Percentiles rank a stretch among this genome's conserved stretches.
phyloP scores from a whole-genome alignment of 2,329 filamentous ascomycete genomes.

The Boeremia exigua region DNA sequence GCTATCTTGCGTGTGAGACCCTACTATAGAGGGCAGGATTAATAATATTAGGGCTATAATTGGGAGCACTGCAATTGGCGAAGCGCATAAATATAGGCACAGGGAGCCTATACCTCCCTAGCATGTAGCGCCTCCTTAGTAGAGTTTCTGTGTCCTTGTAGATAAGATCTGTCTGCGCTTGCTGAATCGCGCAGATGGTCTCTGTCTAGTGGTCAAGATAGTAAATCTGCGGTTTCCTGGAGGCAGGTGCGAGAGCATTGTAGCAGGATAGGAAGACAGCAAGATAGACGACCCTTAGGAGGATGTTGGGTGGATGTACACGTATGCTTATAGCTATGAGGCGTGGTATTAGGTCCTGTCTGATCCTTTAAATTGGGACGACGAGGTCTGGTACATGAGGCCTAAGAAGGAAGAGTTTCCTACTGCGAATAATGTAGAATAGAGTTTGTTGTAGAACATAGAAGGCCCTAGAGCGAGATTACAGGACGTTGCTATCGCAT shows the following conservation, averaged over 20 bases:
- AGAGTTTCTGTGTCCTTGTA: conserved; percentile 25
- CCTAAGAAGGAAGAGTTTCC: neutral
- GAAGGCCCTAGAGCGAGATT: too few species aligned
- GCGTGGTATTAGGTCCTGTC: neutral
- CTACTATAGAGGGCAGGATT: conserved; percentile 9
- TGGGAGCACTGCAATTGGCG: conserved; percentile 9
- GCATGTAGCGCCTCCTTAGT: conserved; percentile 13
- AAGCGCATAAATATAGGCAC: neutral
- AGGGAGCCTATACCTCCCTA: conserved; percentile 5
- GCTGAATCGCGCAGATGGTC: neutral
- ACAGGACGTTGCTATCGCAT: too few species aligned
- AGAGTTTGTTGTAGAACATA: too few species aligned
- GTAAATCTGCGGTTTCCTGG: conserved; percentile 3
- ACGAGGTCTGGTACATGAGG: too few species aligned
- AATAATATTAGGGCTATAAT: conserved; percentile 10
- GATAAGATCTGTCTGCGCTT: too few species aligned
- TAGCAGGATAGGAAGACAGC: conserved; percentile 19
- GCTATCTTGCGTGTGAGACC: conserved; percentile 15
- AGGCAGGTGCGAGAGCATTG: conserved; percentile 8
- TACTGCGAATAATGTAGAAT: conserved; percentile 27
- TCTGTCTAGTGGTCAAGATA: conserved; percentile 10
- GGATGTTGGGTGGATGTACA: conserved; percentile 27
- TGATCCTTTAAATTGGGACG: too few species aligned
- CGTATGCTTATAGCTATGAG: neutral
- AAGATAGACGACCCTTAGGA: conserved; percentile 19